Percentiles rank a stretch among this genome's conserved stretches.
Conservation (phyloP, 352 stramenopile species). For the Globisporangium solare region DNA sequence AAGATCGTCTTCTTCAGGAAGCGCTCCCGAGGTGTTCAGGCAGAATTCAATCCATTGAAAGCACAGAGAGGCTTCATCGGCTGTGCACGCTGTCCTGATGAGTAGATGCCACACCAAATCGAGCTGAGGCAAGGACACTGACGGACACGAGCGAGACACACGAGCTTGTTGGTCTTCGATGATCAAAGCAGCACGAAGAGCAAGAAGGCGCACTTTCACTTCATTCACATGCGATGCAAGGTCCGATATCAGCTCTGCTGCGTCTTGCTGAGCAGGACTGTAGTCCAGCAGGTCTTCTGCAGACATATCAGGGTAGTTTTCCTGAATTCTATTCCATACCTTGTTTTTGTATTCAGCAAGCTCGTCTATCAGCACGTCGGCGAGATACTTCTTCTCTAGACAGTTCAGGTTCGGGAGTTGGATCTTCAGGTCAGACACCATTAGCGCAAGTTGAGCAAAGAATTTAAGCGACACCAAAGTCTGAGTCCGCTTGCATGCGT, state of each 20-base stretch:
- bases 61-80: conserved; percentile 50
- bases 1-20: neutral
- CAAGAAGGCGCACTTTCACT: conserved; percentile 48
- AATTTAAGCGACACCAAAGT: conserved; percentile 27
- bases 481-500: conserved; percentile 17
- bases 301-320: neutral
- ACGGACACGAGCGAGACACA: conserved; percentile 9
- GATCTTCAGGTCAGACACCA: conserved; percentile 21
- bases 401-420: neutral
- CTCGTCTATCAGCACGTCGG: conserved; percentile 22
- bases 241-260: conserved; percentile 14
- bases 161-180: conserved; percentile 16
- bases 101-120: conserved; percentile 44
- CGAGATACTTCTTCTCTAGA: neutral
- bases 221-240: conserved; percentile 20
- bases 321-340: conserved; percentile 6
- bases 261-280: neutral
- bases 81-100: conserved; percentile 24
- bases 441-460: conserved; percentile 27
- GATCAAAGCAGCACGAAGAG: conserved; percentile 53
- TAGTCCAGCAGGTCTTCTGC: conserved; percentile 1
- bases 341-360: conserved; percentile 22
- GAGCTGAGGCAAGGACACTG: conserved; percentile 19
- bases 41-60: conserved; percentile 79
- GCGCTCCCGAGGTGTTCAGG: conserved; percentile 27